Percentiles rank a stretch among this genome's conserved stretches.
phyloP scores from a whole-genome alignment of 2,329 filamentous ascomycete genomes.

The Tolypocladium ovalisporum region DNA sequence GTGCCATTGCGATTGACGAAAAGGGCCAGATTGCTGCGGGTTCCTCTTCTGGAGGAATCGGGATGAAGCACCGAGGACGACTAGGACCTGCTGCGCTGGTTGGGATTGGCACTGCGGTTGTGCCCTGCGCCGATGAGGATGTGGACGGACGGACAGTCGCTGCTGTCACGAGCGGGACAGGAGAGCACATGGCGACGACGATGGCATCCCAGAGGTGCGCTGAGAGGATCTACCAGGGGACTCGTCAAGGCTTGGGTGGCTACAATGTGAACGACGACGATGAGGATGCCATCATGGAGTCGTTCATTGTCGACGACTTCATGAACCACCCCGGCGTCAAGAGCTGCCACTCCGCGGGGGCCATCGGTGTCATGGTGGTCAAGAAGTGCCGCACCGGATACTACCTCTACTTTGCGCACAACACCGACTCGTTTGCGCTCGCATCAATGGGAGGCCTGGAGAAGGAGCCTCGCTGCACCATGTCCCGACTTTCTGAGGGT shows the following conservation, averaged over 20 bases:
- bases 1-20: constrained; percentile 84
- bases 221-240: constrained; percentile 68
- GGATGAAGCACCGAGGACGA: constrained; percentile 92
- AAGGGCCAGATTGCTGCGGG: constrained; percentile 83
- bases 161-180: constrained; percentile 84
- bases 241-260: constrained; percentile 48
- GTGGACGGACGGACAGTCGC: constrained; percentile 61
- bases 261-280: constrained; percentile 57
- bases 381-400: constrained; percentile 71
- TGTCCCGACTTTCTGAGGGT: constrained; percentile 61
- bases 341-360: constrained; percentile 69
- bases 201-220: constrained; percentile 83
- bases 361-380: constrained; percentile 82
- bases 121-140: constrained; percentile 66
- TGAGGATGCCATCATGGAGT: constrained; percentile 62
- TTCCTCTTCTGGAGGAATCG: constrained; percentile 93
- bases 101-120: constrained; percentile 79
- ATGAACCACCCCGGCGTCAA: constrained; percentile 82
- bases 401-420: constrained; percentile 89
- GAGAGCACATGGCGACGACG: constrained; percentile 95
- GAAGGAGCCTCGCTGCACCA: constrained; percentile 64
- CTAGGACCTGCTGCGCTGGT: constrained; percentile 88
- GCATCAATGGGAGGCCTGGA: constrained; percentile 82
- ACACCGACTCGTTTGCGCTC: constrained; percentile 80
- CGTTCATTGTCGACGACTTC: constrained; percentile 81